Conservation (phyloP, 169 alveolate genomes). For the Cyclospora cayetanensis region DNA sequence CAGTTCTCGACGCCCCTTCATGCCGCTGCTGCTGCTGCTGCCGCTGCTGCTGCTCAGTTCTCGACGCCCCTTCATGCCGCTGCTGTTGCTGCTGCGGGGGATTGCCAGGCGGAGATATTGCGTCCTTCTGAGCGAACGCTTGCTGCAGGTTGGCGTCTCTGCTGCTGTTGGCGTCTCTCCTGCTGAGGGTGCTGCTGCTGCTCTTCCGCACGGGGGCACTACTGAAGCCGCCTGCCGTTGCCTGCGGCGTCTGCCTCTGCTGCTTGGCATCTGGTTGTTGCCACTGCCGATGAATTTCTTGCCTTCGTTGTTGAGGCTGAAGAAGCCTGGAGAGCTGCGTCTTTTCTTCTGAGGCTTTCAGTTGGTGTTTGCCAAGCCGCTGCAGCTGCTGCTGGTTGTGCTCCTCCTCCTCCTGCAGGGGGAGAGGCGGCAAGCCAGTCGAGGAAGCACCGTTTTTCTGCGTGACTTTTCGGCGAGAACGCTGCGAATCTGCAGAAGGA, state of each 20-base stretch:
- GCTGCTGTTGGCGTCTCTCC: neutral
- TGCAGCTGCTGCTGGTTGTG: constrained; percentile 6
- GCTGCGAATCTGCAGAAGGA: too few species aligned
- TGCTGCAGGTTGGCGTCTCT: too few species aligned
- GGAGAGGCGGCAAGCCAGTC: too few species aligned
- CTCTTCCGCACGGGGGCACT: neutral
- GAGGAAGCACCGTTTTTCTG: too few species aligned
- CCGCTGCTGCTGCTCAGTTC: neutral
- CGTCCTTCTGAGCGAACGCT: too few species aligned
- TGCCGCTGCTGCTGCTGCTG: neutral
- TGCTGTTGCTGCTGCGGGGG: neutral
- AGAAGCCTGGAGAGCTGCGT: too few species aligned
- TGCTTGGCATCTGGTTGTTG: neutral
- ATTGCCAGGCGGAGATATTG: too few species aligned
- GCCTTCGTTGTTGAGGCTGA: neutral
- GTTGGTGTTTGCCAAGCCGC: neutral
- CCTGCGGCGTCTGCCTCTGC: neutral
- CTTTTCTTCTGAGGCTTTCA: neutral
- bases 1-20: neutral
- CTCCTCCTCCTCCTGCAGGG: neutral
- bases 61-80: neutral
- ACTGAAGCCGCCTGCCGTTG: neutral
- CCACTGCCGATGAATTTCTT: neutral
- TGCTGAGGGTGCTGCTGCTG: neutral
- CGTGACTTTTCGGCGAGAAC: too few species aligned